Percentiles rank a stretch among this genome's conserved stretches.
phyloP scores from a whole-genome alignment of 1,139 yeast genomes.

The Scheffersomyces insectosa region DNA sequence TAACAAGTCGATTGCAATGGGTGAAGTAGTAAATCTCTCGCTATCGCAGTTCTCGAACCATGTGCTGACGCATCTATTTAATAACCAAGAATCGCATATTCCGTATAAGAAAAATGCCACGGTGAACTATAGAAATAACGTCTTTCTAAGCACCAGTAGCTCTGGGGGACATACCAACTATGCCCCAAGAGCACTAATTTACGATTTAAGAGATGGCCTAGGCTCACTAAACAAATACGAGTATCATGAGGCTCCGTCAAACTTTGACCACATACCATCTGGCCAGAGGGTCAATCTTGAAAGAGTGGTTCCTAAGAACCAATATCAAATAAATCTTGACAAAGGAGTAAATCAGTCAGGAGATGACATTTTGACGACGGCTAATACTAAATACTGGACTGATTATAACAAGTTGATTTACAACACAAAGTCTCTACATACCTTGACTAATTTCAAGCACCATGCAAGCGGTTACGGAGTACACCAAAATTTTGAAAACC shows the following conservation, averaged over 20 bases:
- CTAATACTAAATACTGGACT: slow-evolving; percentile 70
- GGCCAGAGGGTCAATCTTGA: slow-evolving; percentile 9
- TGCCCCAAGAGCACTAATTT: slow-evolving; percentile 75
- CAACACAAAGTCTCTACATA: slow-evolving; percentile 59
- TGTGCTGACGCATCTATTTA: slow-evolving; percentile 74
- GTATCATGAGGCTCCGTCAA: slow-evolving; percentile 32
- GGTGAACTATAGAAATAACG: slow-evolving; percentile 30
- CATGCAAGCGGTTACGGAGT: slow-evolving; percentile 14
- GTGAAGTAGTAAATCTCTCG: slow-evolving; percentile 70
- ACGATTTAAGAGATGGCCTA: slow-evolving; percentile 71
- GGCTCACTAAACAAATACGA: slow-evolving; percentile 61
- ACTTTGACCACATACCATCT: slow-evolving; percentile 6
- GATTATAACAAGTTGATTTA: slow-evolving; percentile 74
- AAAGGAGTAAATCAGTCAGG: slow-evolving; percentile 27
- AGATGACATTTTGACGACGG: slow-evolving; percentile 28
- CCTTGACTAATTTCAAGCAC: slow-evolving; percentile 56
- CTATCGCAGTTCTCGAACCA: slow-evolving; percentile 75
- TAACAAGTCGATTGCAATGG: slow-evolving; percentile 40
- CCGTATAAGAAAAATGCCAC: slow-evolving; percentile 42
- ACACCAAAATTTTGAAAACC: slow-evolving; percentile 31
- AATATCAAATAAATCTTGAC: slow-evolving; percentile 67
- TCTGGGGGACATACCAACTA: slow-evolving; percentile 54
- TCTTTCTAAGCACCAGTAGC: slow-evolving; percentile 35
- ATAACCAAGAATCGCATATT: slow-evolving; percentile 70
- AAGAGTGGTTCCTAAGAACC: slow-evolving; percentile 37